Evolutionary conservation across 495 filamentous ascomycete genomes (phyloP).

Genomic region (Talaromyces trachyspermus): DNA sequence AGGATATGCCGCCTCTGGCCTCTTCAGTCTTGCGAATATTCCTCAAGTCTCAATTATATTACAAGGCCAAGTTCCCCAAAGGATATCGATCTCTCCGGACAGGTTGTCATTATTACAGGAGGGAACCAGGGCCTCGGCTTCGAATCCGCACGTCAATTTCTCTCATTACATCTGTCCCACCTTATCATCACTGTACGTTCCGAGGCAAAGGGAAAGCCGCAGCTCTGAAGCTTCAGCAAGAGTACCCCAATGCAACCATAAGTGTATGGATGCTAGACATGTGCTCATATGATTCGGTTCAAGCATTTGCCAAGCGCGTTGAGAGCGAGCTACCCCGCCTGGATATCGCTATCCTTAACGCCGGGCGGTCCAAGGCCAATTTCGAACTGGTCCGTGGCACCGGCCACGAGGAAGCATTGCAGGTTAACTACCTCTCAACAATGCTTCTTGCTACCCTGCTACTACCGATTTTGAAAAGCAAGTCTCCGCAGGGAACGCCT

Average conservation of each 20-base stretch:
- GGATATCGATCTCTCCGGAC: slow-evolving; percentile 23
- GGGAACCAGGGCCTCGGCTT: slow-evolving; percentile 35
- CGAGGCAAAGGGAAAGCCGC: slow-evolving; percentile 30
- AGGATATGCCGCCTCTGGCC: slow-evolving; percentile 1
- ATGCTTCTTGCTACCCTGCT: slow-evolving; percentile 41
- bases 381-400: slow-evolving; percentile 26
- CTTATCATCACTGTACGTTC: slow-evolving; percentile 44
- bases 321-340: slow-evolving; percentile 27
- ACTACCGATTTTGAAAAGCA: slow-evolving; percentile 39
- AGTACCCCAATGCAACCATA: slow-evolving; percentile 23
- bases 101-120: slow-evolving; percentile 38
- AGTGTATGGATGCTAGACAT: slow-evolving; percentile 48
- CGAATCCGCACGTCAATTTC: slow-evolving; percentile 28
- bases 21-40: slow-evolving; percentile 1
- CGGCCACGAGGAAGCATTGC: slow-evolving; percentile 38
- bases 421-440: slow-evolving; percentile 36
- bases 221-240: slow-evolving; percentile 21
- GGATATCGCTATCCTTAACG: slow-evolving; percentile 48
- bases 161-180: slow-evolving; percentile 26
- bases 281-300: slow-evolving; percentile 34
- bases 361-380: slow-evolving; percentile 29
- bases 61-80: slow-evolving; percentile 20
- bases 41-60: slow-evolving; percentile 11
- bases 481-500: slow-evolving; percentile 18
- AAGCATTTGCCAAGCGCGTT: slow-evolving; percentile 26